Evolutionary conservation across 2,329 filamentous ascomycete genomes (phyloP), one percentile per base, ranked within the genome.

Genomic region (Scortechinia acanthostroma): DNA sequence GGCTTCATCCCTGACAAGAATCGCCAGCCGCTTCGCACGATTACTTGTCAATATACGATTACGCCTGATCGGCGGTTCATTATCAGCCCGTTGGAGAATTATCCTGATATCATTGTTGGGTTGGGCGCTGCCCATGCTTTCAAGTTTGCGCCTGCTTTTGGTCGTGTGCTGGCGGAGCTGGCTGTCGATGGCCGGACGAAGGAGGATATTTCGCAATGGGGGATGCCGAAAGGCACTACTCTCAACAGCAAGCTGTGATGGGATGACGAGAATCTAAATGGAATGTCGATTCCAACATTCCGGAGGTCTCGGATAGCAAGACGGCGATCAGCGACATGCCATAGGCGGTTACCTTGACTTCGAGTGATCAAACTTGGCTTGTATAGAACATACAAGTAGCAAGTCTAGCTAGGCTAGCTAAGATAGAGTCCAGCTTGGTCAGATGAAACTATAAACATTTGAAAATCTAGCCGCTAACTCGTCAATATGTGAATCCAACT

Each of bases 31-130:
- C 55, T 58, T 17, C 55, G 56, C 21, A 58, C 56, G 1, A 40
- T 58, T 1, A 58, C 55, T 20, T 58, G 54, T 43, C 56, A 58
- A 42, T 58, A 58, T 40, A 43, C 53, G 2, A 56, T 58, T 20
- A 58, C 55, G 1, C 56, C 55, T 2, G 53, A 56, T 35, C 51
- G 56, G 22, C 54, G 52, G 2, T 58, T 58, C 19, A 48, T 58
- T 6, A 54, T 58, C 15, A 52, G 53, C 5, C 56, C 56, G 2
- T 35, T 58, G 42, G 46, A 52, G 13, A 50, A 50, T 3, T 42
- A 56, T 17, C 47, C 42, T 42, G 13, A 43, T 37, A 51, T 57
- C 4, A 54, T 56, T 43, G 45, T 57, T 21, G 51, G 48, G 2
- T 30, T 56, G 4, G 54, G 54, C 3, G 52, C 50, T 33, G 54